Evolutionary conservation across 2,329 filamentous ascomycete species (phyloP).

Genomic region (Pseudocercospora eumusae): DNA sequence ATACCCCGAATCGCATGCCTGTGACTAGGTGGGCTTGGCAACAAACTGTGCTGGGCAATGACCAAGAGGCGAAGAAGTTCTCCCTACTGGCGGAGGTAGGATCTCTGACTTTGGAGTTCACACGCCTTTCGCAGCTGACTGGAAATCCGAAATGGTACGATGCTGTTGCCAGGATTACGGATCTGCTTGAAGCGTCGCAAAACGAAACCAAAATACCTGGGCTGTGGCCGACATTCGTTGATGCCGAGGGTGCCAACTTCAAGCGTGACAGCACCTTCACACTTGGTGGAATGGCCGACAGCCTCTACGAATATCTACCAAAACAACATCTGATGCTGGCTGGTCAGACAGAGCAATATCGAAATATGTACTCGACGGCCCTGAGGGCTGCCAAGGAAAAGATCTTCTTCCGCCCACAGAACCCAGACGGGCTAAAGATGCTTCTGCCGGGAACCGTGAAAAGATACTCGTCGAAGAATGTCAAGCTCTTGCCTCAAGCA

Average conservation of each 20-base stretch:
- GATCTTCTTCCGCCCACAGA: slow-evolving; percentile 49
- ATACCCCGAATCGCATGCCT: slow-evolving; percentile 70
- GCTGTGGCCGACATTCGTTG: slow-evolving; percentile 61
- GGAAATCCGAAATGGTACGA: slow-evolving; percentile 63
- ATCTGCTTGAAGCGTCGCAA: slow-evolving; percentile 58
- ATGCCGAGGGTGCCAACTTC: slow-evolving; percentile 44
- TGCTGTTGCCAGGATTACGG: slow-evolving; percentile 59
- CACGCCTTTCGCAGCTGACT: slow-evolving; percentile 63
- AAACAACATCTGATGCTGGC: slow-evolving; percentile 36
- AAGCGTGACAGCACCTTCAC: slow-evolving; percentile 38
- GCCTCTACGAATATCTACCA: slow-evolving; percentile 40
- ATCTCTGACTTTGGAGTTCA: slow-evolving; percentile 64
- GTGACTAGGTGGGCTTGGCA: slow-evolving; percentile 61
- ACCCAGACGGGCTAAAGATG: slow-evolving; percentile 42
- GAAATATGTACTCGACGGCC: slow-evolving; percentile 50
- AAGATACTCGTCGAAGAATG: slow-evolving; percentile 17
- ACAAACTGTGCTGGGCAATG: slow-evolving; percentile 33
- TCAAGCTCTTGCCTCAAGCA: slow-evolving; percentile 24
- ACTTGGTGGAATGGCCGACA: slow-evolving; percentile 41
- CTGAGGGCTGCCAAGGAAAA: slow-evolving; percentile 52
- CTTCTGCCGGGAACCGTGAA: slow-evolving; percentile 28
- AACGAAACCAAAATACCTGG: slow-evolving; percentile 60
- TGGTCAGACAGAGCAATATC: slow-evolving; percentile 43
- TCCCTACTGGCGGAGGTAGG: slow-evolving; percentile 57
- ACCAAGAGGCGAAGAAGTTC: slow-evolving; percentile 38